A percentile compares a stretch with the other conserved stretches of the same genome.
Evolutionary conservation across 176 grass and related monocot genomes (phyloP).

Genomic region (Oryza brachyantha): DNA sequence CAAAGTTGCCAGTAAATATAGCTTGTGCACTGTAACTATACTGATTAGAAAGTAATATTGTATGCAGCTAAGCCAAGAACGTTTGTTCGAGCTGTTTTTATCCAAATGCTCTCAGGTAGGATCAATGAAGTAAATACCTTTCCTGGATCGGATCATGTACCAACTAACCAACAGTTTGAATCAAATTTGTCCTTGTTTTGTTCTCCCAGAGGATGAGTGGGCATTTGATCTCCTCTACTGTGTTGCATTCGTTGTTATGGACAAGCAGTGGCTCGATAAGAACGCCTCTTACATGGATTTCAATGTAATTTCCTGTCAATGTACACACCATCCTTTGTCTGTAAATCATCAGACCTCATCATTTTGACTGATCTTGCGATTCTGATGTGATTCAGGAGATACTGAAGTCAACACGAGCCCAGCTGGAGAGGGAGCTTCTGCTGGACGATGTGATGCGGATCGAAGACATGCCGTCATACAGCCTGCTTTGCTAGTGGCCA

Average conservation of each 20-base stretch:
- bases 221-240: conserved; percentile 97
- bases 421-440: conserved; percentile 88
- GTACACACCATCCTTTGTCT: neutral
- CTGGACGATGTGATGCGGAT: conserved; percentile 88
- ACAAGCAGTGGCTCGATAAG: conserved; percentile 95
- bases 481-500: conserved; percentile 62
- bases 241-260: conserved; percentile 89
- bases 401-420: conserved; percentile 64
- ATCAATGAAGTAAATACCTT: neutral
- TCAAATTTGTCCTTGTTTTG: conserved; percentile 24
- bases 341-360: neutral
- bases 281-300: conserved; percentile 99
- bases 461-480: conserved; percentile 98
- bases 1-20: neutral
- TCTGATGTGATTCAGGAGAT: conserved; percentile 54
- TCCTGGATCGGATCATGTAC: neutral
- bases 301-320: conserved; percentile 45
- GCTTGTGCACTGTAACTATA: neutral
- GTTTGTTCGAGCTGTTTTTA: conserved; percentile 90
- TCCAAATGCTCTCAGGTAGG: conserved; percentile 96
- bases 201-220: conserved; percentile 86
- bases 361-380: neutral
- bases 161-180: neutral
- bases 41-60: conserved; percentile 16
- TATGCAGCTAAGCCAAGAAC: conserved; percentile 88